Base-by-base conservation (phyloP, 2,329 filamentous ascomycete genomes). In the Hymenoscyphus albidus region DNA sequence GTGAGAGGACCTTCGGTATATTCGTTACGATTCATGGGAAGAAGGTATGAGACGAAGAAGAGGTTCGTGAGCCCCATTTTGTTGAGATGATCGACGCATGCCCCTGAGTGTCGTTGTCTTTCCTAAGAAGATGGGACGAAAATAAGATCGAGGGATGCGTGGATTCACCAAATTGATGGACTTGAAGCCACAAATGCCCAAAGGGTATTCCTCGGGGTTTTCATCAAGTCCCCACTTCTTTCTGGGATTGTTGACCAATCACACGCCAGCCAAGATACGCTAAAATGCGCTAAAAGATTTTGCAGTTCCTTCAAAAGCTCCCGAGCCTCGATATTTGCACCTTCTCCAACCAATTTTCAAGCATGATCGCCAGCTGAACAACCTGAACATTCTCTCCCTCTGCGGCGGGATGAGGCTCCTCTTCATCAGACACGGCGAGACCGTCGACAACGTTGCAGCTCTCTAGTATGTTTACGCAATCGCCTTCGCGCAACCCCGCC, bases 371-470 rank as follows among this genome's bases (percentile, higher is more conserved):
- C 39, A 66, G 64, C 54, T 73, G 67, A 70, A 69, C 62, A 66
- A 48, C 16, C 64, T 59, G 40, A 58, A 39, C 59, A 61, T 16
- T 35, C 22, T 57, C 62, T 69, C 67, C 68, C 71, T 69, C 66
- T 64, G 51, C 61, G 68, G 69, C 67, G 69, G 73, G 65, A 85
- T 89, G 84, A 83, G 82, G 73, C 76, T 97, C 63, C 87, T 93
- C 72, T 83, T 97, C 71, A 86, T 96, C 72, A 88, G 93, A 64
- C 93, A 97, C 81, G 93, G 89, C 74, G 93, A 97, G 79, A 94
- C 92, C 16, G 90, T 96, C 69, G 91, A 97, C 78, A 97, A 97
- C 76, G 89, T 95, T 65, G 89, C 89, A 51, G 85, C 88, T 62
- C 78, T 91, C 65, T 93, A 90, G 89, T 91, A 81, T 72, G 84